Conservation (phyloP, 441 rosid genomes). For the Brassica hybrid region DNA sequence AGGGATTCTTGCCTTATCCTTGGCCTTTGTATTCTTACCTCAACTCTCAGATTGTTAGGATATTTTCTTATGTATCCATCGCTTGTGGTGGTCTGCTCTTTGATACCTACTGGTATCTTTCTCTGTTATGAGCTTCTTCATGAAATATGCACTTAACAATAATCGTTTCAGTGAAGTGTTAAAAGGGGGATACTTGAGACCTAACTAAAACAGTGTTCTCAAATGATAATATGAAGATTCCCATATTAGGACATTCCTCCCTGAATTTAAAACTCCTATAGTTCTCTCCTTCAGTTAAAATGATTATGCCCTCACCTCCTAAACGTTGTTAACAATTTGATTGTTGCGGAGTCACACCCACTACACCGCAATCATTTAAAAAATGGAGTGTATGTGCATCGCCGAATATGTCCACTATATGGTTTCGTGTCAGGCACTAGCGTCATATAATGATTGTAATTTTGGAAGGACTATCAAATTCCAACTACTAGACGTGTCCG, state of each 20-base stretch:
- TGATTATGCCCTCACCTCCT: background rate
- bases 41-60: background rate
- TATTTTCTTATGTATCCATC: background rate
- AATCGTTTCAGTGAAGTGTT: background rate
- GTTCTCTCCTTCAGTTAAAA: background rate
- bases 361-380: background rate
- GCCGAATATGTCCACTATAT: background rate
- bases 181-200: too few species aligned
- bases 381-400: background rate
- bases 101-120: background rate
- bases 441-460: constrained; percentile 16
- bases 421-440: constrained; percentile 35
- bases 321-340: background rate
- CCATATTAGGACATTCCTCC: background rate
- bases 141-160: background rate
- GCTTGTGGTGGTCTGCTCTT: background rate
- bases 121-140: background rate
- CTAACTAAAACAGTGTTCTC: background rate
- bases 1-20: background rate
- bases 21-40: background rate
- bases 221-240: background rate
- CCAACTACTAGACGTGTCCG: too few species aligned
- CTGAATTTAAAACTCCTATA: background rate
- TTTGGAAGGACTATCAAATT: background rate
- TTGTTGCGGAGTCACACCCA: background rate